Percentiles rank a stretch among this genome's conserved stretches.
Conservation (phyloP, 1,284 basidiomycete species). For the Erythrobasidium hasegawianum region DNA sequence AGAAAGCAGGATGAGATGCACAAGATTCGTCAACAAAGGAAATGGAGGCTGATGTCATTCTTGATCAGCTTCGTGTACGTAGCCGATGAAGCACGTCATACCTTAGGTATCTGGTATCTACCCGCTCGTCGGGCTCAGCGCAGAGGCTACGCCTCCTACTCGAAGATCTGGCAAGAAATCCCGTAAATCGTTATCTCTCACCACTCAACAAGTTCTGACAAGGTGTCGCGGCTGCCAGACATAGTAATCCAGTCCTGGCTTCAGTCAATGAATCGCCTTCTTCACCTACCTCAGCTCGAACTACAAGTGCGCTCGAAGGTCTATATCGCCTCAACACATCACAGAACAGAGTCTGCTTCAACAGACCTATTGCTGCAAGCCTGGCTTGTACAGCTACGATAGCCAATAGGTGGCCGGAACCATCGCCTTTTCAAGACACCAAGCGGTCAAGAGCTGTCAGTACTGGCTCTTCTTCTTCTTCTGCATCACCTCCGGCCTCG, state of each 20-base stretch:
- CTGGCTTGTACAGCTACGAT: too few relatives aligned
- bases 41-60: neutral
- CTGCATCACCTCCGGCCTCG: constrained; percentile 8
- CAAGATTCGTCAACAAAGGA: neutral
- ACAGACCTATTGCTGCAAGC: too few relatives aligned
- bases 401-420: too few relatives aligned
- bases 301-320: neutral
- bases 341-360: too few relatives aligned
- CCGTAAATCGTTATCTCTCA: neutral
- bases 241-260: constrained; percentile 34
- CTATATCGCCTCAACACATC: too few relatives aligned
- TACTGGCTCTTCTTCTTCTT: too few relatives aligned
- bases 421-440: too few relatives aligned
- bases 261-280: constrained; percentile 2
- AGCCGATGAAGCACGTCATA: constrained; percentile 6
- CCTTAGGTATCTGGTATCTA: constrained; percentile 26
- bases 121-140: constrained; percentile 17
- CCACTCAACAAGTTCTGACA: constrained; percentile 21
- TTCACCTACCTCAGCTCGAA: too few relatives aligned
- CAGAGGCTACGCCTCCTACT: neutral
- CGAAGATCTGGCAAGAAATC: neutral
- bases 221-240: constrained; percentile 34
- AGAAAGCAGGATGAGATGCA: constrained; percentile 33
- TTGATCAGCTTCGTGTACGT: constrained; percentile 29
- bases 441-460: too few relatives aligned